Base-by-base conservation (phyloP, 768 basidiomycete species). In the Macrolepiota fuliginosa region DNA sequence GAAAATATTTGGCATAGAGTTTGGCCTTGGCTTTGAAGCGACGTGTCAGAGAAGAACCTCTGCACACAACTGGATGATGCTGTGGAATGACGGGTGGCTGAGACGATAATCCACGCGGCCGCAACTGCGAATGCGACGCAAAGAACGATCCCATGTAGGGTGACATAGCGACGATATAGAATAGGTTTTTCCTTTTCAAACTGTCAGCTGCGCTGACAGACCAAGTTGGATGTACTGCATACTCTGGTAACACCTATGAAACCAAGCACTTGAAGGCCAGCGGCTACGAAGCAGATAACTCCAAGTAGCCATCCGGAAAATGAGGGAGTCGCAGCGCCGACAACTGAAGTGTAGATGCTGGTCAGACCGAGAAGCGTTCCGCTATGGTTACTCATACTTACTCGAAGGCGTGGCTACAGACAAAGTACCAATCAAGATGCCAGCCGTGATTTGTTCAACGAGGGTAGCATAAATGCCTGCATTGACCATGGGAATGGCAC, bases 401-500 rank as follows among this genome's bases (percentile, higher is more conserved):
- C 93, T 91, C n/a, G 78, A 76, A 17, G 93, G 90, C 1, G 94
- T 92, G 1, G 86, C 88, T 37, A 96, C 67, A 11, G 90, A 81
- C 27, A 96, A 80, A 3, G 87, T 85, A 19, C 89, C 94, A 10
- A 87, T 83, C 15, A 89, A 63, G 64, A 92, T 69, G 4, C 83
- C 87, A 19, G 88, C 71, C 15, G 83, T 76, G 46, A 92, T 80
- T 74, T 97, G 95, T 71, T 96, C 92, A 0, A 78, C 71, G 53
- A 98, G 73, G 29, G 90, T 83, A 19, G 84, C 73, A 67, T 97
- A 98, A 56, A 98, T 91, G 35, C 97, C 97, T 63, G 86, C 82
- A 77, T 99, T 96, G 64, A 94, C 79, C 53, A 94, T 76, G 9
- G 96, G 96, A 62, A 98, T 89, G 47, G 95, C 95, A 68, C 91